Conservation (phyloP, 108 stramenopile genomes). For the Epipyxis sp. region DNA sequence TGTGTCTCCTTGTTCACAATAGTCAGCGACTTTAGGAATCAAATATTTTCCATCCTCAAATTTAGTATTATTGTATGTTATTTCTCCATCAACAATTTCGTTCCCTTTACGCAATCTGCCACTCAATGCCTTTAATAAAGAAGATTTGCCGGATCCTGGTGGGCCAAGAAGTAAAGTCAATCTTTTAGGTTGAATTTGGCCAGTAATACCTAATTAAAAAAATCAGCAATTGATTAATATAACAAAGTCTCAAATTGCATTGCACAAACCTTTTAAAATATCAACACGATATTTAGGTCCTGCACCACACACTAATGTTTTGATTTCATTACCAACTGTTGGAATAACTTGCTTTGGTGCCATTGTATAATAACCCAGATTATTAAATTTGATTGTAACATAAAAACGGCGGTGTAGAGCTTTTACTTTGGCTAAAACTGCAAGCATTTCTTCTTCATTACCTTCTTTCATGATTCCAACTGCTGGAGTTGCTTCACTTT, state of each 20-base stretch:
- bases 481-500: neutral
- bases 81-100: conserved; percentile 23
- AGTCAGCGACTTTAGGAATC: conserved; percentile 48
- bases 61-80: conserved; percentile 43
- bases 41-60: conserved; percentile 33
- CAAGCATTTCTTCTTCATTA: neutral
- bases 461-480: neutral
- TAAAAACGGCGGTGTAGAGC: neutral
- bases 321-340: neutral
- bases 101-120: conserved; percentile 33
- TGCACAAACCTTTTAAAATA: neutral
- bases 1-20: conserved; percentile 68
- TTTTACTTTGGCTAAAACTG: neutral
- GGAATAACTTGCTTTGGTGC: conserved; percentile 2
- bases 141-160: conserved; percentile 70
- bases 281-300: neutral
- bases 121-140: conserved; percentile 41
- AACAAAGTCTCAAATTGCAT: too few species aligned
- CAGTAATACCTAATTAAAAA: too few species aligned
- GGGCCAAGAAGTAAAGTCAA: conserved; percentile 75
- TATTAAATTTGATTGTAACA: neutral
- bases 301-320: neutral
- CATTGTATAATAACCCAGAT: neutral
- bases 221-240: too few species aligned
- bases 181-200: conserved; percentile 52